Base-by-base conservation (phyloP, 169 alveolate genomes). In the Eimeria sp. region DNA sequence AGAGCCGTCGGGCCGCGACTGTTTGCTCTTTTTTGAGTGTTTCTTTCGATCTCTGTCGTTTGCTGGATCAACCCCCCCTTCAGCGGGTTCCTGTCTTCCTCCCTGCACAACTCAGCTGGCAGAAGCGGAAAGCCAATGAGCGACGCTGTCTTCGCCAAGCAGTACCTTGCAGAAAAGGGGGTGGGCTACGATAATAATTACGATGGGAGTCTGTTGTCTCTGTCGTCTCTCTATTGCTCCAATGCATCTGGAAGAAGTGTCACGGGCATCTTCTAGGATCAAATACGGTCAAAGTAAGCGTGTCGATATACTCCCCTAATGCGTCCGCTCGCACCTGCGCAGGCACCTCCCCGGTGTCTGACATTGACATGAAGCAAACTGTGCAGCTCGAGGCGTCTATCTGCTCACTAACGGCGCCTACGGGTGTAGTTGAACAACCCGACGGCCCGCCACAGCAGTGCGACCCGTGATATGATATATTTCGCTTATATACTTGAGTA, bases 21-120 rank as follows among this genome's bases (percentile, higher is more conserved):
- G 90, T 13, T 83, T 83, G 74, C 49, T 83, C 77, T 83, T 83
- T 62, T 83, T 83, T 37, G 76, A 30, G 58, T 83, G 72, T 56
- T 83, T 83, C 74, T 60, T 83, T 16, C 74, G 76, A 14, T 83
- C 90, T 10, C 30, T 58, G 76, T 56, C 77, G 8, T 13, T 37
- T 54, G 90, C 11, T 20, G 8, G 46, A 0, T 78, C 68, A n/a
- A 14, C 46, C 27, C 54, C 27, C 11, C 46, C 68, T 13, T 49
- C 68, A n/a, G n/a, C n/a, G 25, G 37, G 37, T 13, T 30, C 88
- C 49, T 49, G 68, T 1, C 62, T 66, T 52, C 46, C 30, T 52
- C 52, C 88, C 88, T 78, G 88, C 88, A n/a, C 68, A 78, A 78
- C 49, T 30, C 62, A n/a, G 85, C 49, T 16, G 56, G 83, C 33